phyloP scores from a whole-genome alignment of 202 grass and related monocot species.

The Alloteropsis angusta region DNA sequence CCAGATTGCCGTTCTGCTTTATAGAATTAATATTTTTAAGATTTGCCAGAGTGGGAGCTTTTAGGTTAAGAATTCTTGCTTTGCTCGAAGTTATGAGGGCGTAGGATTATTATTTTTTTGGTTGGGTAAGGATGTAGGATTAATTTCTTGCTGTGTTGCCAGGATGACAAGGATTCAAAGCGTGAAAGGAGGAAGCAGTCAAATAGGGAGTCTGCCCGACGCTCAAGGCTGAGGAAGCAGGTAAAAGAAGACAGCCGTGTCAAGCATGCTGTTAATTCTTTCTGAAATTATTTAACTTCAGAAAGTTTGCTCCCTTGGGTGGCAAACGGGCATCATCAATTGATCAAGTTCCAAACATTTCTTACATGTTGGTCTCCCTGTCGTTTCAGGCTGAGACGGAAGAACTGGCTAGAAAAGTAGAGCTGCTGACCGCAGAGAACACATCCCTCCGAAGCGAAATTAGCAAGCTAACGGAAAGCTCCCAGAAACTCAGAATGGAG shows the following conservation, averaged over 20 bases:
- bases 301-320: not conserved
- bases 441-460: conserved; percentile 62
- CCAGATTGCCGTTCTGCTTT: not conserved
- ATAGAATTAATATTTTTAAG: not conserved
- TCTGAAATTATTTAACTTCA: not conserved
- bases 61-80: not conserved
- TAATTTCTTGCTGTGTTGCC: conserved; percentile 11
- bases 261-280: not conserved
- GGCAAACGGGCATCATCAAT: not conserved
- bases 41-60: not conserved
- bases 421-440: conserved; percentile 54
- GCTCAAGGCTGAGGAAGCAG: conserved; percentile 89
- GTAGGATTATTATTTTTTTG: not conserved
- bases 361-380: not conserved
- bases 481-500: conserved; percentile 63
- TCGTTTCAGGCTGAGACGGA: conserved; percentile 64
- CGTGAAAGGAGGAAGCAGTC: conserved; percentile 76
- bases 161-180: conserved; percentile 69
- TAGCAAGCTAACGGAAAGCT: conserved; percentile 34
- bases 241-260: conserved; percentile 13
- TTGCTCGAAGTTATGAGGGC: not conserved
- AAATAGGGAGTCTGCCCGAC: conserved; percentile 71
- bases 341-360: not conserved
- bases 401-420: conserved; percentile 52
- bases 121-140: not conserved